Percentiles rank a stretch among this genome's conserved stretches.
These are phyloP conservation scores for Crotalaria pallida DNA, from an alignment of 306 rosid genomes.

Conservation along the genomic window DNA sequence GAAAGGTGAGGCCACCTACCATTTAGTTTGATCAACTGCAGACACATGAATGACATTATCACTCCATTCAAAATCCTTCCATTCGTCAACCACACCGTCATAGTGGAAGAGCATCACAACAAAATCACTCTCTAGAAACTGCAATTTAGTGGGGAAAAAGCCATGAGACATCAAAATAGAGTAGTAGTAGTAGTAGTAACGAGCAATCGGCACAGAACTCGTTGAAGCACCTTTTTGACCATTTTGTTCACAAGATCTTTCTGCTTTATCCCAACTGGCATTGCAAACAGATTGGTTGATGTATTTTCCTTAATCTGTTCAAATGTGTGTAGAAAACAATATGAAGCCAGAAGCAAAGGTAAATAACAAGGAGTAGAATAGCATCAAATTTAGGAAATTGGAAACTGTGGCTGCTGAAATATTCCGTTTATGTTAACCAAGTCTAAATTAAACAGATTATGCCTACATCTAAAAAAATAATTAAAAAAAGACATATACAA, in stretches of 20 bases:
- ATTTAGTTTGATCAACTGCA: conserved; percentile 66
- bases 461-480: neutral
- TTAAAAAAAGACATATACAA: neutral
- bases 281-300: conserved; percentile 49
- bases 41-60: conserved; percentile 60
- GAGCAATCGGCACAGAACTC: neutral
- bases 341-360: neutral
- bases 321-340: conserved; percentile 11
- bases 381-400: no score
- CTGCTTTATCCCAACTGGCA: conserved; percentile 78
- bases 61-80: conserved; percentile 69
- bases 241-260: conserved; percentile 60
- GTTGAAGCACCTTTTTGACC: conserved; percentile 67
- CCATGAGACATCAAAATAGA: conserved; percentile 3
- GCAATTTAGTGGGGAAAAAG: conserved; percentile 8
- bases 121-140: conserved; percentile 68
- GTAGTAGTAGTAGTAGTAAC: neutral
- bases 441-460: neutral
- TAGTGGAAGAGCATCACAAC: conserved; percentile 85
- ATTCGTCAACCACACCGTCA: conserved; percentile 59
- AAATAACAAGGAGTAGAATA: neutral
- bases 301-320: conserved; percentile 31
- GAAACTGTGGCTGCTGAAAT: no score
- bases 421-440: neutral
- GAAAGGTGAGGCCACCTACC: conserved; percentile 39